Evolutionary conservation across 1,139 yeast genomes (phyloP).

Genomic region (Hansenula anomala): DNA sequence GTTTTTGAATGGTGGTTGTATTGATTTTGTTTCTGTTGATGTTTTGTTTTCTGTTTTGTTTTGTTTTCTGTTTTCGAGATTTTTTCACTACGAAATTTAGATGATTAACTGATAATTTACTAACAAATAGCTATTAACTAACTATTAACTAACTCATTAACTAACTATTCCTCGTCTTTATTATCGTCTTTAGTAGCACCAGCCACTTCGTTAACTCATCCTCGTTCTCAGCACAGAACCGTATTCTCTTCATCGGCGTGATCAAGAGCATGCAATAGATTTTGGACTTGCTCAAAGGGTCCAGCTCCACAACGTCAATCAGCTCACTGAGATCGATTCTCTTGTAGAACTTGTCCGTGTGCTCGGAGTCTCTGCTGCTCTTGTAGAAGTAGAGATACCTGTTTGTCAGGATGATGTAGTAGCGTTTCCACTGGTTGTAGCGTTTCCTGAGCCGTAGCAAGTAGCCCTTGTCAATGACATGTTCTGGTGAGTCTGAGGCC

Average conservation of each 20-base stretch:
- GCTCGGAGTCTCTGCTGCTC: constrained; percentile 21
- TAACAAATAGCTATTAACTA: too few relatives aligned
- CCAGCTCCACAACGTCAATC: constrained; percentile 51
- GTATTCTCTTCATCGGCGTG: constrained; percentile 39
- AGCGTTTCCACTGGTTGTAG: constrained; percentile 45
- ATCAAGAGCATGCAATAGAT: constrained; percentile 44
- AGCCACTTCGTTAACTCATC: constrained; percentile 49
- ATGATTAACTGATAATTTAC: too few relatives aligned
- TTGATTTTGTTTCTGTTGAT: too few relatives aligned
- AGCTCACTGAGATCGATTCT: constrained; percentile 33
- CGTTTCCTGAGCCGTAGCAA: constrained; percentile 36
- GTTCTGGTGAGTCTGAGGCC: constrained; percentile 27
- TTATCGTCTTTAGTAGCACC: constrained; percentile 16
- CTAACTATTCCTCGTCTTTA: constrained; percentile 14
- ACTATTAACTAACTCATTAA: too few relatives aligned
- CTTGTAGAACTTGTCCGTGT: constrained; percentile 26
- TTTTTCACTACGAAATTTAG: too few relatives aligned
- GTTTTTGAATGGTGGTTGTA: too few relatives aligned
- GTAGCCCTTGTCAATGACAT: constrained; percentile 38
- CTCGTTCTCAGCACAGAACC: constrained; percentile 42
- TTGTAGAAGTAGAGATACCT: constrained; percentile 38
- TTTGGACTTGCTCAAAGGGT: constrained; percentile 40
- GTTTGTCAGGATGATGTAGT: constrained; percentile 41
- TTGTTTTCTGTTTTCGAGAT: too few relatives aligned
- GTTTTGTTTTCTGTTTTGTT: too few relatives aligned